Evolutionary conservation across 495 filamentous ascomycete genomes (phyloP).

Genomic region (Aspergillus panamensis): DNA sequence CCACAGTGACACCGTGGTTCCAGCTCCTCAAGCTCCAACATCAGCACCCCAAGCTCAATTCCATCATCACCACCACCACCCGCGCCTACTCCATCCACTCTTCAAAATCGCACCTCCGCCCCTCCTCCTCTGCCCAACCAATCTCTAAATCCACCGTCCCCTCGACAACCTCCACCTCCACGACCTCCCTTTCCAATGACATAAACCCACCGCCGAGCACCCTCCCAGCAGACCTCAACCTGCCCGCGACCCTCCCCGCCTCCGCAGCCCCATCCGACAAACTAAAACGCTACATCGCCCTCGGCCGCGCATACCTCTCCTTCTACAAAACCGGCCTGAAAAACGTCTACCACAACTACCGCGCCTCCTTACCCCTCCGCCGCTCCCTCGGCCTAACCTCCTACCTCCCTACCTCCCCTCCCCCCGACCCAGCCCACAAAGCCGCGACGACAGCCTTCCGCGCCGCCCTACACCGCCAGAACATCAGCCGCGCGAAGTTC

Average conservation of each 20-base stretch:
- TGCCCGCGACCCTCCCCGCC: constrained; percentile 23
- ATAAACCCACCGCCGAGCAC: constrained; percentile 43
- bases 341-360: constrained; percentile 60
- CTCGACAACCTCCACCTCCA: constrained; percentile 17
- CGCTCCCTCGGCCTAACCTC: constrained; percentile 27
- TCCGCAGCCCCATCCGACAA: constrained; percentile 29
- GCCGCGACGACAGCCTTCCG: constrained; percentile 21
- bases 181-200: constrained; percentile 21
- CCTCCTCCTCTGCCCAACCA: constrained; percentile 22
- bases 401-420: constrained; percentile 36
- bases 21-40: neutral
- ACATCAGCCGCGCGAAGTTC: constrained; percentile 56
- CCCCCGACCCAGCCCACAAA: constrained; percentile 16
- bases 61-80: neutral
- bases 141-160: constrained; percentile 10
- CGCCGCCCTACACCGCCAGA: constrained; percentile 22
- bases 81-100: constrained; percentile 4
- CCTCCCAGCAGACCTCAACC: constrained; percentile 31
- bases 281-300: constrained; percentile 34
- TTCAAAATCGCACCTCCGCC: constrained; percentile 23
- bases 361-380: constrained; percentile 34
- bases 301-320: constrained; percentile 47
- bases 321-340: constrained; percentile 89
- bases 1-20: neutral
- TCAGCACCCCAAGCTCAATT: neutral